phyloP scores from a whole-genome alignment of 2,329 filamentous ascomycete species.

The Leptographium lundbergii region DNA sequence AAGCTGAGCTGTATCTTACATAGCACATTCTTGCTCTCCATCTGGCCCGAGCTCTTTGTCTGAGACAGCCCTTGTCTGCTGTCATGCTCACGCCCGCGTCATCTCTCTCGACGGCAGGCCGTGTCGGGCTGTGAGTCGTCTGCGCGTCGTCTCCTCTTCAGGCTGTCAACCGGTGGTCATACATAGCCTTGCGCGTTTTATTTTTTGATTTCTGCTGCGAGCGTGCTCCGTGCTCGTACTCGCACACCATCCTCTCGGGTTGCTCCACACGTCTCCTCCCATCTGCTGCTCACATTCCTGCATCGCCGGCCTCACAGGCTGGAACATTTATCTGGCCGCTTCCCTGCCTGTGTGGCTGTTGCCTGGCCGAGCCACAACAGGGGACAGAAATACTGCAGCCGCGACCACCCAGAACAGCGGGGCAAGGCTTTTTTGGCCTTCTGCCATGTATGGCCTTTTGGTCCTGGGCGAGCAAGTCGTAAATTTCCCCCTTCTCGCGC shows the following conservation, averaged over 20 bases:
- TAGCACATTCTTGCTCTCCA: background rate
- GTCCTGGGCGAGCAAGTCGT: too few species aligned
- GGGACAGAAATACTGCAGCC: background rate
- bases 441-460: background rate
- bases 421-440: background rate
- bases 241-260: too few species aligned
- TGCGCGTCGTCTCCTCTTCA: background rate
- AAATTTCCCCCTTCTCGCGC: background rate
- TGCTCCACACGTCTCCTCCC: background rate
- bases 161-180: background rate
- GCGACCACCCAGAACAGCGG: background rate
- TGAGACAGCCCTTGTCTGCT: background rate
- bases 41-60: background rate
- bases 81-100: background rate
- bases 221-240: too few species aligned
- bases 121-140: background rate
- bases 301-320: background rate
- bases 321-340: background rate
- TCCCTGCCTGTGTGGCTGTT: background rate
- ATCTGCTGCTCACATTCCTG: background rate
- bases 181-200: background rate
- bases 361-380: background rate
- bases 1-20: background rate
- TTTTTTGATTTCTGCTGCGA: too few species aligned
- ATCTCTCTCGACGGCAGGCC: background rate